phyloP scores from a whole-genome alignment of 139 green algal species.

The Spirogloea muscicola region DNA sequence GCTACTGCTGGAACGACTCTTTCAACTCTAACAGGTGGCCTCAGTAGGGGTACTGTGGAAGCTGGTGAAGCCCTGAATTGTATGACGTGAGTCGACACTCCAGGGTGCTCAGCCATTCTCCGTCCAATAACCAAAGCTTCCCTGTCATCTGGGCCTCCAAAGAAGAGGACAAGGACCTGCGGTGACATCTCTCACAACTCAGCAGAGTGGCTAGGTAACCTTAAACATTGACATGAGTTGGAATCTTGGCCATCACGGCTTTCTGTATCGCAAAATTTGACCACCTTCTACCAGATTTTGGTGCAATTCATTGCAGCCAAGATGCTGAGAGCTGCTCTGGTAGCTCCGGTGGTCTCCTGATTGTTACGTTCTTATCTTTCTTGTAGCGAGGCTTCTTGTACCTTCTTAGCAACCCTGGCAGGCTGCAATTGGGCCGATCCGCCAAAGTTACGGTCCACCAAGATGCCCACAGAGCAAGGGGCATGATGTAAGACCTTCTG shows the following conservation, averaged over 20 bases:
- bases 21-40: conserved; percentile 6
- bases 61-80: conserved; percentile 16
- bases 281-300: no score
- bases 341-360: no score
- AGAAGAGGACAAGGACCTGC: conserved; percentile 41
- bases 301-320: no score
- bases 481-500: conserved; percentile 17
- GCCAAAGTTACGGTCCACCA: conserved; percentile 39
- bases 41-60: conserved; percentile 3
- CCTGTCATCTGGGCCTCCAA: conserved; percentile 43
- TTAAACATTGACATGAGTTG: no score
- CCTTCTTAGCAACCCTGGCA: neutral
- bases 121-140: conserved; percentile 33
- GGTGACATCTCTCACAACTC: no score
- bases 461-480: conserved; percentile 40
- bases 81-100: conserved; percentile 22
- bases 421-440: conserved; percentile 12
- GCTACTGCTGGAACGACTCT: neutral
- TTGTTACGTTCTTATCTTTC: no score
- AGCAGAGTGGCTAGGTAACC: no score
- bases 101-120: conserved; percentile 39
- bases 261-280: no score
- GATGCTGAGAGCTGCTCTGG: no score
- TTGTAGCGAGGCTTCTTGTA: no score
- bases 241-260: no score